Percentiles rank a stretch among this genome's conserved stretches.
Evolutionary conservation across 345 rosid genomes (phyloP).

Genomic region (Linum usitatissimum): DNA sequence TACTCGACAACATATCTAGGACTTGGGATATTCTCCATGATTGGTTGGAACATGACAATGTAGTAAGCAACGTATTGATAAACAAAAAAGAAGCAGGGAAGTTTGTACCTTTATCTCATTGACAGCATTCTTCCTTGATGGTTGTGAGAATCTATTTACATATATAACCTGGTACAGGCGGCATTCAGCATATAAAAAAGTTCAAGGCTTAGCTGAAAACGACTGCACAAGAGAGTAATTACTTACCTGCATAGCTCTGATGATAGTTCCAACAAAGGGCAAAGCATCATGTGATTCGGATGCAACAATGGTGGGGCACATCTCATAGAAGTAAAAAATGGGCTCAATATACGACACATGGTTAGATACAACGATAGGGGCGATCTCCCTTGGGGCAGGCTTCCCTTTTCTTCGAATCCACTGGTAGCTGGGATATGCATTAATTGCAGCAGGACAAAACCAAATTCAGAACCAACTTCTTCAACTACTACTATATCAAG

Average conservation of each 20-base stretch:
- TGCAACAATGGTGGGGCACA: conserved; percentile 90
- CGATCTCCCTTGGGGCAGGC: conserved; percentile 75
- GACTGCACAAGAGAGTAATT: background rate
- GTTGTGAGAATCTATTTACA: conserved; percentile 74
- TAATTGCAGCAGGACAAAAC: background rate
- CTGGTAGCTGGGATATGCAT: conserved; percentile 51
- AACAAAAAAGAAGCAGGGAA: conserved; percentile 22
- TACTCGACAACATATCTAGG: background rate
- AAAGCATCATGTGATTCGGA: conserved; percentile 84
- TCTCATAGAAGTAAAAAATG: conserved; percentile 82
- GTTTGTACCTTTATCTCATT: conserved; percentile 84
- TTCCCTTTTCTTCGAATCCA: conserved; percentile 91
- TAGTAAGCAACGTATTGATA: background rate
- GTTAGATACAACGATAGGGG: conserved; percentile 87
- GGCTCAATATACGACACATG: conserved; percentile 91
- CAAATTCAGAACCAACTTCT: background rate
- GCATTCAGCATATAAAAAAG: background rate
- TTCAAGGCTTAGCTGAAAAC: background rate
- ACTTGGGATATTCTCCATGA: background rate
- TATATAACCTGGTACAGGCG: conserved; percentile 61
- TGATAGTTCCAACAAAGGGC: conserved; percentile 92
- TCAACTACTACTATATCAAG: background rate
- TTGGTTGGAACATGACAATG: background rate
- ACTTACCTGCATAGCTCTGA: conserved; percentile 94
- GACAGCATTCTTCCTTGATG: conserved; percentile 84